Conservation (phyloP, 768 basidiomycete species). For the Tephrocybe rancida region DNA sequence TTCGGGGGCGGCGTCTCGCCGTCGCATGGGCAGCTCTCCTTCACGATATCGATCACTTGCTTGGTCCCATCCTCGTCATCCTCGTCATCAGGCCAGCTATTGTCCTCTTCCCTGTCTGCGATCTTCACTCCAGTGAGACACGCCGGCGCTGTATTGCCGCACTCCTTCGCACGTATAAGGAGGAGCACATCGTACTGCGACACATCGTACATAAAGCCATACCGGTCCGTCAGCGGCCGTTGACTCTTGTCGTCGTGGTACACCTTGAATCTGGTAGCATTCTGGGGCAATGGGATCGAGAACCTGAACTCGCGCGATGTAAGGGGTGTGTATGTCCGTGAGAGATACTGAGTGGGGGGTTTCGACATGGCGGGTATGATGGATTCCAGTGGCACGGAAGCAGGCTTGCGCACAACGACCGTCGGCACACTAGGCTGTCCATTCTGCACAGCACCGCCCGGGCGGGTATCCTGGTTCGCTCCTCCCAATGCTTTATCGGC, state of each 20-base stretch:
- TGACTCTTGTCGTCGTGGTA: conserved; percentile 54
- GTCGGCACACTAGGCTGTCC: conserved; percentile 10
- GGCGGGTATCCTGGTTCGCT: conserved; percentile 25
- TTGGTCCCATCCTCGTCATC: conserved; percentile 32
- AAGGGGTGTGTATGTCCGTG: conserved; percentile 71
- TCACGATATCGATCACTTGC: conserved; percentile 46
- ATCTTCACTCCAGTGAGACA: conserved; percentile 88
- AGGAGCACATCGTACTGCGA: conserved; percentile 80
- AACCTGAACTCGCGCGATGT: conserved; percentile 78
- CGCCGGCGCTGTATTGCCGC: conserved; percentile 76
- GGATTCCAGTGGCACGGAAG: conserved; percentile 73
- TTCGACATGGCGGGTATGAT: conserved; percentile 81
- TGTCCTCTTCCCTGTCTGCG: conserved; percentile 79
- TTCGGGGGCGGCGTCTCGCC: conserved; percentile 24
- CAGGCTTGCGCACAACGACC: conserved; percentile 27
- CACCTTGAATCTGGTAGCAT: conserved; percentile 55
- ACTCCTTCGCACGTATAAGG: conserved; percentile 71
- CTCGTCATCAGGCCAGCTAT: conserved; percentile 73
- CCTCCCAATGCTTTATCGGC: conserved; percentile 10
- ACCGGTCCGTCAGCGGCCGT: conserved; percentile 78
- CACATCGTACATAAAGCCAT: conserved; percentile 90
- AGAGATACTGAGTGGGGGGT: conserved; percentile 84
- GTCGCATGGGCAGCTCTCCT: conserved; percentile 46
- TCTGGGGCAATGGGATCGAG: conserved; percentile 58
- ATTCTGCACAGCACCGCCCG: conserved; percentile 24